A percentile compares a stretch with the other conserved stretches of the same genome.
Evolutionary conservation across 202 grass and related monocot genomes (phyloP).

Genomic region (Musa balbisiana): DNA sequence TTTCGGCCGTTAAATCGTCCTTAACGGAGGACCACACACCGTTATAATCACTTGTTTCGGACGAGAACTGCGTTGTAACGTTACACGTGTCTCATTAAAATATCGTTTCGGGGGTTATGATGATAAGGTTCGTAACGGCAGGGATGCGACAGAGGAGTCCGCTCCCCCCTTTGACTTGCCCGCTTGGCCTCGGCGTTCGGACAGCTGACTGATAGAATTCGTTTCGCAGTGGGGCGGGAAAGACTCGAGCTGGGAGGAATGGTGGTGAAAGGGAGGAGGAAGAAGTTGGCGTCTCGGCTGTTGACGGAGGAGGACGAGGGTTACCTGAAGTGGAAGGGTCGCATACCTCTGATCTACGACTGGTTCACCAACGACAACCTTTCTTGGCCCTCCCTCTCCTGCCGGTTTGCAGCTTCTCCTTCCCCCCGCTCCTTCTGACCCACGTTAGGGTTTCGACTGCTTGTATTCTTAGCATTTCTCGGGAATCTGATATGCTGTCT

Average conservation of each 20-base stretch:
- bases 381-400: constrained; percentile 88
- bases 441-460: constrained; percentile 5
- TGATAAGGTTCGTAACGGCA: not conserved
- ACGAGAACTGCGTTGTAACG: not conserved
- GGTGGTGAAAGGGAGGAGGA: constrained; percentile 19
- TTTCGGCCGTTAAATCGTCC: too few relatives aligned
- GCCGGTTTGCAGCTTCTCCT: constrained; percentile 37
- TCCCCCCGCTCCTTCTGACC: not conserved
- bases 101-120: not conserved
- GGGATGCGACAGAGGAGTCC: too few relatives aligned
- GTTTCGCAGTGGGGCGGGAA: not conserved
- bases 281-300: not conserved
- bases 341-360: constrained; percentile 82
- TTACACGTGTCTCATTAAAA: not conserved
- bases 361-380: constrained; percentile 94
- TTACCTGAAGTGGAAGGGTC: constrained; percentile 77
- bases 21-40: too few relatives aligned
- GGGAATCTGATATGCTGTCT: not conserved
- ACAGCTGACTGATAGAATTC: too few relatives aligned
- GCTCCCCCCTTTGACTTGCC: too few relatives aligned
- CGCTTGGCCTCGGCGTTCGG: too few relatives aligned
- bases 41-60: too few relatives aligned
- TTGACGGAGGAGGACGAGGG: constrained; percentile 54
- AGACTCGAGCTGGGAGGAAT: constrained; percentile 28
- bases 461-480: not conserved